Base-by-base conservation (phyloP, 2,329 filamentous ascomycete genomes). In the Sordariomycetes sp. region DNA sequence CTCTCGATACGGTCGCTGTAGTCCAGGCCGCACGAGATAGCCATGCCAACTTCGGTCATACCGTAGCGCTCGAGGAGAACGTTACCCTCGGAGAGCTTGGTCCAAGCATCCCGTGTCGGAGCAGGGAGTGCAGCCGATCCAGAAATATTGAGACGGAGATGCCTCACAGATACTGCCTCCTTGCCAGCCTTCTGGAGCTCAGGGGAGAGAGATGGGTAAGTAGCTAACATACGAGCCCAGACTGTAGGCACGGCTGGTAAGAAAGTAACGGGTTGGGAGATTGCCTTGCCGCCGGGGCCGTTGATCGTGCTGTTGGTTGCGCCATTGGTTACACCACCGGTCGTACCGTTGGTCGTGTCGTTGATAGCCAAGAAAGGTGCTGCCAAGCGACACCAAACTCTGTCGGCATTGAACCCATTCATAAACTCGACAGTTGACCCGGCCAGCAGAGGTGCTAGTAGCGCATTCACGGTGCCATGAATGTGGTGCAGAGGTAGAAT, bases 31-130 rank as follows among this genome's bases (percentile, higher is more conserved):
- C 92, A 96, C 42, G 83, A 92, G 17, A 98, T 72, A 1, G 90
- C 92, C 92, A 98, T 96, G 47, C 92, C 92, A 2, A 96, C 87
- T 63, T 98, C 92, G 5, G 92, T 98, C 92, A 98, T 96, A 50
- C 92, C 92, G 55, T 93, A 98, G 21, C 92, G 84, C 61, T 98
- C 92, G 8, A 98, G 78, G 1, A 98, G 75, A n/a, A 94, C 73
- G 51, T 93, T 94, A 30, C 90, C 90, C 32, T 65, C 63, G 44
- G 78, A 86, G n/a, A 96, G 73, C 8, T 79, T 68, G 16, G 74
- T 69, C 88, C 92, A 98, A 24, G 85, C 81, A 25, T 76, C 66
- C 57, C 94, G 94, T 31, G 85, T 79, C 0, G 90, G 88, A 0
- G 86, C 90, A 0, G 92, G 92, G 3, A 98, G 75, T 4, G 92